Conservation (phyloP, 345 rosid species). For the Limnanthes douglasii region DNA sequence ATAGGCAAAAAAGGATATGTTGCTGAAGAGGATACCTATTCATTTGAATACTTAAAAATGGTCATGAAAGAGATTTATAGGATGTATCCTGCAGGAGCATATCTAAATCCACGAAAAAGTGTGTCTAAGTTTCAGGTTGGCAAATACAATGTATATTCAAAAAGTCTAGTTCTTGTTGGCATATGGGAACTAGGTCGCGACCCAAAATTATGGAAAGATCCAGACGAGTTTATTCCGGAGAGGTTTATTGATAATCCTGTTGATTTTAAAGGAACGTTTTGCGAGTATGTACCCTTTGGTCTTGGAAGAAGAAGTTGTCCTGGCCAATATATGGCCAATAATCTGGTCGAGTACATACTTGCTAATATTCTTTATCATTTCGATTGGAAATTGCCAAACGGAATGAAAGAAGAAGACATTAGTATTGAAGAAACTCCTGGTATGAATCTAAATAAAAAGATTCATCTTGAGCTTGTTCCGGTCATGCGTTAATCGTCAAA, state of each 20-base stretch:
- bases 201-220: conserved; percentile 22
- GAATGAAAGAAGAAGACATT: conserved; percentile 12
- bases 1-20: conserved; percentile 17
- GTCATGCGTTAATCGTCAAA: conserved; percentile 7
- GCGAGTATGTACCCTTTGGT: conserved; percentile 40
- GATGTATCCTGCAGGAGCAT: conserved; percentile 37
- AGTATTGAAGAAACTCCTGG: conserved; percentile 22
- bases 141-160: conserved; percentile 22
- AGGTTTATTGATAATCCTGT: conserved; percentile 21
- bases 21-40: conserved; percentile 14
- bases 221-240: conserved; percentile 25
- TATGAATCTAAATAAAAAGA: conserved; percentile 7
- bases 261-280: conserved; percentile 33
- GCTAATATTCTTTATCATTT: conserved; percentile 25
- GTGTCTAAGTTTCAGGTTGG: conserved; percentile 15
- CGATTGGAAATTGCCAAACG: conserved; percentile 24
- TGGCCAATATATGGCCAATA: conserved; percentile 18
- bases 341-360: conserved; percentile 14
- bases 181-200: conserved; percentile 37
- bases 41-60: conserved; percentile 22
- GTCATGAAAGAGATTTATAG: conserved; percentile 37
- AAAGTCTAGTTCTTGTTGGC: conserved; percentile 23
- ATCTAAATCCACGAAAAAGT: conserved; percentile 25
- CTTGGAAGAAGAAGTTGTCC: conserved; percentile 43
- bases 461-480: conserved; percentile 12